These are phyloP conservation scores for Boletus subcaerulescens DNA, from an alignment of 768 basidiomycete genomes.

Conservation along the genomic window DNA sequence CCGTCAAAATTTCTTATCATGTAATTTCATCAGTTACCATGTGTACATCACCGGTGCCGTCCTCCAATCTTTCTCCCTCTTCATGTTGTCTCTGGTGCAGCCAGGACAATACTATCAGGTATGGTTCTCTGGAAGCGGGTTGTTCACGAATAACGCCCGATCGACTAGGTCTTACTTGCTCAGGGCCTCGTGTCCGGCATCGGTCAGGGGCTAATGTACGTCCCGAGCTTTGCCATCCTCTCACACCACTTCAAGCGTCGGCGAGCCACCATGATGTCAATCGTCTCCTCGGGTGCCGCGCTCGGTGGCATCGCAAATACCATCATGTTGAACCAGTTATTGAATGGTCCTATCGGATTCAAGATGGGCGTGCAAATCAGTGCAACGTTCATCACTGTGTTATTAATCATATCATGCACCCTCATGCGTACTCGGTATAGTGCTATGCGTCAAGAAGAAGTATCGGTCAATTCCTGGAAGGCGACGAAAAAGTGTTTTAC, in stretches of 20 bases:
- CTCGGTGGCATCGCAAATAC: conserved; percentile 57
- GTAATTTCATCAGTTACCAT: conserved; percentile 5
- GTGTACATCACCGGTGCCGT: conserved; percentile 25
- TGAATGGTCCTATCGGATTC: conserved; percentile 45
- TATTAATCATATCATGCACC: conserved; percentile 38
- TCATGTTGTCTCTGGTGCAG: conserved; percentile 37
- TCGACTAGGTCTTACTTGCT: conserved; percentile 37
- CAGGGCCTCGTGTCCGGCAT: conserved; percentile 45
- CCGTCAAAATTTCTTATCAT: background rate
- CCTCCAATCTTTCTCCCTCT: conserved; percentile 30
- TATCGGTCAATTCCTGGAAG: conserved; percentile 13
- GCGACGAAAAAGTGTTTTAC: conserved; percentile 21
- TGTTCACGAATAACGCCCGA: background rate
- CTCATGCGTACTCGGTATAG: conserved; percentile 36
- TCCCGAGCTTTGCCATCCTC: conserved; percentile 42
- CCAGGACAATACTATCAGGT: conserved; percentile 38
- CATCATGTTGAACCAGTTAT: conserved; percentile 53
- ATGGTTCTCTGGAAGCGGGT: background rate
- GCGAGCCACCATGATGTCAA: conserved; percentile 43
- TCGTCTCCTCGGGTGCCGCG: conserved; percentile 46
- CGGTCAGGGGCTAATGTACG: conserved; percentile 42
- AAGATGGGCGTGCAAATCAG: conserved; percentile 37
- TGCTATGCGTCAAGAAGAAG: background rate
- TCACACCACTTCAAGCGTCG: conserved; percentile 44
- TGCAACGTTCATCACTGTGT: conserved; percentile 36